phyloP scores from a whole-genome alignment of 2,329 filamentous ascomycete genomes.

The Helotiales sp. region DNA sequence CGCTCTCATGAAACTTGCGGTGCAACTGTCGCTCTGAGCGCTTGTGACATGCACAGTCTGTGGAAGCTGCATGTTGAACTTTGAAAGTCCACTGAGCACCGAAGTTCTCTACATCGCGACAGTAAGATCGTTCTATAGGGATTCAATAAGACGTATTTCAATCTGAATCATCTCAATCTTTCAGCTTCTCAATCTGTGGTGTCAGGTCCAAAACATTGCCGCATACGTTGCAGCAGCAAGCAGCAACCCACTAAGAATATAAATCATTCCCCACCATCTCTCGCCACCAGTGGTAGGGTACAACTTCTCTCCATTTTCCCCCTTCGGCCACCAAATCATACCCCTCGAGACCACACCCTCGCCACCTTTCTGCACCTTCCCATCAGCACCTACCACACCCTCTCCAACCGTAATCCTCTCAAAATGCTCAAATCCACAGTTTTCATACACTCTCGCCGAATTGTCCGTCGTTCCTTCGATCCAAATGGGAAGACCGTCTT shows the following conservation, averaged over 20 bases:
- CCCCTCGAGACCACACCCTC: constrained; percentile 30
- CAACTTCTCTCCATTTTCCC: constrained; percentile 1
- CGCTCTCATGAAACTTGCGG: no score
- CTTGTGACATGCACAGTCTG: no score
- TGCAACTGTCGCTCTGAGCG: no score
- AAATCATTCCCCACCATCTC: neutral
- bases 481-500: constrained; percentile 30
- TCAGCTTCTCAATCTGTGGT: neutral
- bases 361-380: constrained; percentile 19
- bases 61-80: no score
- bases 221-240: neutral
- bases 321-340: constrained; percentile 33
- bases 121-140: no score
- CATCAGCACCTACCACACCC: constrained; percentile 24
- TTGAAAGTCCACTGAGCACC: no score
- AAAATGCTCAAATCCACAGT: constrained; percentile 30
- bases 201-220: neutral
- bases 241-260: neutral
- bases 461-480: constrained; percentile 30
- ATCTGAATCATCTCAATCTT: no score
- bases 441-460: constrained; percentile 24
- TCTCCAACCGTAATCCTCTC: constrained; percentile 29
- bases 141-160: no score
- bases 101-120: no score
- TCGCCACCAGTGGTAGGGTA: neutral